Evolutionary conservation across 1,284 basidiomycete species (phyloP).

Genomic region (Austroboletus novae-zelandiae): DNA sequence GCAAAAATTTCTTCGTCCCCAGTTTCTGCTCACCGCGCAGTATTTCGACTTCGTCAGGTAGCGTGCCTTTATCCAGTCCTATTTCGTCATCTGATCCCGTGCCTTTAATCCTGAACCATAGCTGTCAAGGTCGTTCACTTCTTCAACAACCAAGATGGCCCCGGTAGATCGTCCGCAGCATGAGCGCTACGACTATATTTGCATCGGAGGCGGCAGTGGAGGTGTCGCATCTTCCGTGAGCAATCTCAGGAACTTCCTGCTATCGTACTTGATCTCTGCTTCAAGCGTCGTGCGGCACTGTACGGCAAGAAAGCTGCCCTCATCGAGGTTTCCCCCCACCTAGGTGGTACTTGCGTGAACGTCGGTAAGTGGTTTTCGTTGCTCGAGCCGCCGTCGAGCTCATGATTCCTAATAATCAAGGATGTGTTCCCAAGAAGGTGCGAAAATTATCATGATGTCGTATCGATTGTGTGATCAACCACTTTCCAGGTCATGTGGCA

Average conservation of each 20-base stretch:
- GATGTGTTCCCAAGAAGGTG: slow-evolving; percentile 88
- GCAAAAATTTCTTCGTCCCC: slow-evolving; percentile 13
- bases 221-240: slow-evolving; percentile 73
- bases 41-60: slow-evolving; percentile 33
- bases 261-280: not conserved
- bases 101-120: slow-evolving; percentile 23
- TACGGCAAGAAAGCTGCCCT: slow-evolving; percentile 95
- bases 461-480: not conserved
- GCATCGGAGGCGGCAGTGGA: slow-evolving; percentile 84
- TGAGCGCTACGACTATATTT: slow-evolving; percentile 71
- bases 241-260: not conserved
- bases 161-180: slow-evolving; percentile 61
- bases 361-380: slow-evolving; percentile 59
- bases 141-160: slow-evolving; percentile 53
- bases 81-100: slow-evolving; percentile 10
- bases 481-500: slow-evolving; percentile 94
- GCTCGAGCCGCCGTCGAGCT: slow-evolving; percentile 1
- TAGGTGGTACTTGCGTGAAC: slow-evolving; percentile 97
- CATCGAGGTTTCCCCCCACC: slow-evolving; percentile 73
- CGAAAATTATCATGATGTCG: slow-evolving; percentile 8
- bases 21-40: slow-evolving; percentile 6
- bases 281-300: slow-evolving; percentile 79
- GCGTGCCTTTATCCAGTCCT: not conserved
- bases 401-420: slow-evolving; percentile 36
- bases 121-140: slow-evolving; percentile 51